These are phyloP conservation scores for Cinchona pubescens DNA, from an alignment of 257 asterid genomes.

Conservation along the genomic window DNA sequence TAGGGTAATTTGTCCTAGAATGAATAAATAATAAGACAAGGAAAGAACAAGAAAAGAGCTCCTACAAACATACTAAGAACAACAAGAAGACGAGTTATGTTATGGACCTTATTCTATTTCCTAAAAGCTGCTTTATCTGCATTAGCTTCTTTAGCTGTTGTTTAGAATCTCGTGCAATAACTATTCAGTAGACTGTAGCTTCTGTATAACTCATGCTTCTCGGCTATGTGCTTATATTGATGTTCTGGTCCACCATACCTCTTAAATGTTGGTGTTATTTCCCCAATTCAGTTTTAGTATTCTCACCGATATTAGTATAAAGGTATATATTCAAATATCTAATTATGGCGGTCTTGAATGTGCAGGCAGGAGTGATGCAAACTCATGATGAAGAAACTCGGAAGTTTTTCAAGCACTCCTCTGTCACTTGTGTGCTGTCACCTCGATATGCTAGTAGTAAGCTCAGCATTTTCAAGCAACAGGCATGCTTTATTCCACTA, in stretches of 20 bases:
- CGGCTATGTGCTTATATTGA: neutral
- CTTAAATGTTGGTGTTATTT: neutral
- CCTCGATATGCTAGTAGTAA: constrained; percentile 96
- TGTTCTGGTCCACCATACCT: neutral
- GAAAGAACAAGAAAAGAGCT: no score
- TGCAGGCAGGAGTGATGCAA: constrained; percentile 92
- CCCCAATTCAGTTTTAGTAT: neutral
- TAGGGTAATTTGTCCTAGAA: no score
- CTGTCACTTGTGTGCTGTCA: constrained; percentile 81
- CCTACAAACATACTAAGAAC: no score
- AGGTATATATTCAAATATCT: neutral
- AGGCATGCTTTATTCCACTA: constrained; percentile 58
- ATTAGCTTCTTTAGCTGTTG: no score
- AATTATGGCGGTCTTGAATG: neutral
- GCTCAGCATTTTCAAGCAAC: constrained; percentile 98
- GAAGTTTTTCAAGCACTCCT: constrained; percentile 87
- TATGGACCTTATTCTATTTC: no score
- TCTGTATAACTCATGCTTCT: neutral
- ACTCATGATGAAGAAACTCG: constrained; percentile 97
- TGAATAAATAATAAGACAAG: no score
- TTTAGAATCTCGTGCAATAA: no score
- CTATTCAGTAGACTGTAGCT: no score
- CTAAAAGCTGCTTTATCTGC: no score
- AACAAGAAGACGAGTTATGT: no score
- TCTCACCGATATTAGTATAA: neutral